phyloP scores from a whole-genome alignment of 2,329 filamentous ascomycete species.

The Colletotrichum sp. region DNA sequence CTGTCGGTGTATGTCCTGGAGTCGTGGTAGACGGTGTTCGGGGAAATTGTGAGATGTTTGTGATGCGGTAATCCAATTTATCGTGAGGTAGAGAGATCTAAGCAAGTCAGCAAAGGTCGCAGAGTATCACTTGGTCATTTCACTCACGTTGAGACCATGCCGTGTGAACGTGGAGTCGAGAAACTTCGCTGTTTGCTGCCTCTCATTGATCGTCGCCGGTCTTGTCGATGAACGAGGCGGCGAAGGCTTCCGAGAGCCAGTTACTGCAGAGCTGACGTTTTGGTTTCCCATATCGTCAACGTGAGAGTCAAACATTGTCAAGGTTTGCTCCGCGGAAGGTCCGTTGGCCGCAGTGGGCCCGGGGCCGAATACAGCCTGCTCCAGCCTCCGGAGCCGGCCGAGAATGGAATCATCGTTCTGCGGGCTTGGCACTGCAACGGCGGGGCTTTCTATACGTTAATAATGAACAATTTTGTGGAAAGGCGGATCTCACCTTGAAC shows the following conservation, averaged over 20 bases:
- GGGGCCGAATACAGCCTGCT: slow-evolving; percentile 29
- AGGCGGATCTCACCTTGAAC: background rate
- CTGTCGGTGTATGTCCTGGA: background rate
- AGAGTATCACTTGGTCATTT: background rate
- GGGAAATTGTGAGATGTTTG: background rate
- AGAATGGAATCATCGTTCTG: slow-evolving; percentile 20
- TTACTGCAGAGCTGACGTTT: background rate
- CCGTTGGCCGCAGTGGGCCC: background rate
- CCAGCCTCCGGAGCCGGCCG: slow-evolving; percentile 27
- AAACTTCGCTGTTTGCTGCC: slow-evolving; percentile 8
- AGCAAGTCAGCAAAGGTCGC: background rate
- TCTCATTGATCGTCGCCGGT: background rate
- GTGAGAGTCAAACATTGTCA: too few relatives aligned
- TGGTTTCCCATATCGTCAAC: fast-evolving
- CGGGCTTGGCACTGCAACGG: background rate
- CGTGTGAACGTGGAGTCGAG: slow-evolving; percentile 9
- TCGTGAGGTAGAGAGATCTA: background rate
- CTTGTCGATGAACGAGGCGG: background rate
- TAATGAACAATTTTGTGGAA: background rate
- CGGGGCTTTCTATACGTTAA: background rate
- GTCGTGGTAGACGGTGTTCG: background rate
- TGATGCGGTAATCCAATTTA: background rate
- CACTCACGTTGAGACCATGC: background rate
- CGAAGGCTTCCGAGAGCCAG: background rate
- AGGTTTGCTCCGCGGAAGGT: background rate